Evolutionary conservation across 2,329 filamentous ascomycete species (phyloP), one percentile per base, ranked within the genome.

Genomic region (Exutisphaerella laricina): DNA sequence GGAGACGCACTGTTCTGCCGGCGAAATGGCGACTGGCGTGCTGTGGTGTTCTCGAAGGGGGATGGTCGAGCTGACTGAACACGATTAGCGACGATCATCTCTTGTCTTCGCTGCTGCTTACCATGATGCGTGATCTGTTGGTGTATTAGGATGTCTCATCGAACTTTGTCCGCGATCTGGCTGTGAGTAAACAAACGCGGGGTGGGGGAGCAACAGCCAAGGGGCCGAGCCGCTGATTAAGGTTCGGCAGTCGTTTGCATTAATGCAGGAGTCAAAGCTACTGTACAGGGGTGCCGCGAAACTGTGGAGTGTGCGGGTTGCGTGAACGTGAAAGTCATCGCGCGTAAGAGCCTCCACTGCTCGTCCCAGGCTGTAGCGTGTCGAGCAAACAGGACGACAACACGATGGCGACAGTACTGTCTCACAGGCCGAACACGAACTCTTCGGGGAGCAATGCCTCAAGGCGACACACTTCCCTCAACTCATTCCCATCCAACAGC

Each of bases 401-500:
- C 21, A 43, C 18, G 18, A 62, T 62, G 58, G 57, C 60, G 22
- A 57, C 59, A 6, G 54, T 58, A n/a, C 46, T 60, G 10, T 55
- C 59, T 10, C 37, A 48, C 23, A 52, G 58, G 17, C 56, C 64
- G 21, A 57, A 58, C 35, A 56, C 54, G 16, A 55, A 58, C 38
- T 51, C 50, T n/a, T 54, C 51, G 4, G 48, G 52, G 45, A 50
- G 42, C 46, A 42, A 43, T 39, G 44, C 48, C 31, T 45, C 44
- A 30, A 48, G 54, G 35, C 66, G 66, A 38, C 65, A 68, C 48
- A 60, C 65, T 39, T 69, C 67, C 45, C 66, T 59, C 39, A 45
- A 67, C 52, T 68, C 67, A 41, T 68, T 65, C 37, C 67, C 68
- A 39, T 61, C 67, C 10, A 53, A 64, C 14, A 46, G 43, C 30